Percentiles rank a stretch among this genome's conserved stretches.
These are phyloP conservation scores for Plasmodium chabaudi DNA, from an alignment of 169 alveolate species.

Conservation along the genomic window DNA sequence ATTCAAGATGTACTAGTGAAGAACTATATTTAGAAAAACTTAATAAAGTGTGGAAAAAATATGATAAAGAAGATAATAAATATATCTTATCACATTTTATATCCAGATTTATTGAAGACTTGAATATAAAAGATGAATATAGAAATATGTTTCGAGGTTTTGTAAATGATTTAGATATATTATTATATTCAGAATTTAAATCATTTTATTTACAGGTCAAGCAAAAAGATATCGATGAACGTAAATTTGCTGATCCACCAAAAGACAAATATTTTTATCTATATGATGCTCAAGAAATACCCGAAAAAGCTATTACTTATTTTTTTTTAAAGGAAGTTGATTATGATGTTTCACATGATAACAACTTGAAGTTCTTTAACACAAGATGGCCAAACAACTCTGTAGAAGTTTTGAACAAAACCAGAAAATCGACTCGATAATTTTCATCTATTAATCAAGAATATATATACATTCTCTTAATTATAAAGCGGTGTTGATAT, in stretches of 20 bases:
- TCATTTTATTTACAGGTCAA: conserved; percentile 58
- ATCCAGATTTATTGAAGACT: conserved; percentile 75
- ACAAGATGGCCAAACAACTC: conserved; percentile 77
- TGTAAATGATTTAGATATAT: conserved; percentile 54
- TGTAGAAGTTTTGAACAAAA: conserved; percentile 50
- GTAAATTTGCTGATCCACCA: conserved; percentile 59
- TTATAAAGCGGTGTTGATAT: background rate
- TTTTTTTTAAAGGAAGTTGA: conserved; percentile 68
- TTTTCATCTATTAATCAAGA: background rate
- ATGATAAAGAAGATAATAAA: conserved; percentile 82
- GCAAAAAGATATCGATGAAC: conserved; percentile 59
- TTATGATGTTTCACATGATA: conserved; percentile 60
- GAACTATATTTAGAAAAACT: conserved; percentile 48
- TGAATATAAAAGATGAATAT: conserved; percentile 75
- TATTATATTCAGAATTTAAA: conserved; percentile 70
- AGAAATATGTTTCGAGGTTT: conserved; percentile 52
- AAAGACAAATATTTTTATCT: conserved; percentile 73
- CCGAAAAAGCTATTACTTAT: conserved; percentile 58
- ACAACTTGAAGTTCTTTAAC: conserved; percentile 53
- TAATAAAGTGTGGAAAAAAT: conserved; percentile 77
- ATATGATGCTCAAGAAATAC: conserved; percentile 69
- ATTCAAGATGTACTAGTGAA: conserved; percentile 63
- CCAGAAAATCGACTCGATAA: conserved; percentile 11
- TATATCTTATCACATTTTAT: conserved; percentile 76
- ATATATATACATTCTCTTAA: background rate